Conservation (phyloP, 371 early-diverging fungal genomes). For the Syncephalastrum racemosum region DNA sequence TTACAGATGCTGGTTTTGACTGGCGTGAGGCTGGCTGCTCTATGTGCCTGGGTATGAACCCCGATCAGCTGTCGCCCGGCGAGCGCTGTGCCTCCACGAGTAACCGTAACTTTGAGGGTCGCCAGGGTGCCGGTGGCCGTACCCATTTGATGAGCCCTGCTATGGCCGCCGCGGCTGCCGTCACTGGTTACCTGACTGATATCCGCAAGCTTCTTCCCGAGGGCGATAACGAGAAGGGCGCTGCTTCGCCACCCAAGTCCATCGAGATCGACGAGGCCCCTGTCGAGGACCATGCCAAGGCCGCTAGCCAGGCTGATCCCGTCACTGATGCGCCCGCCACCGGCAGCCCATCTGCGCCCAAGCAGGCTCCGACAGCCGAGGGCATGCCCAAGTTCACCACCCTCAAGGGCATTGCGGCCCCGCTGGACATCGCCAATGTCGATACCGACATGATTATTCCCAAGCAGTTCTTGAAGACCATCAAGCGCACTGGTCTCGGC, state of each 20-base stretch:
- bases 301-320: slow-evolving; percentile 21
- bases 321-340: slow-evolving; percentile 23
- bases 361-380: slow-evolving; percentile 15
- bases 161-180: slow-evolving; percentile 52
- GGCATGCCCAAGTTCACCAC: slow-evolving; percentile 65
- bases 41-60: slow-evolving; percentile 78
- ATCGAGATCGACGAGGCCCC: slow-evolving; percentile 19
- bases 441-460: slow-evolving; percentile 78
- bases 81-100: slow-evolving; percentile 73
- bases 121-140: slow-evolving; percentile 68
- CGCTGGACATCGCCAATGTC: slow-evolving; percentile 61
- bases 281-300: slow-evolving; percentile 15
- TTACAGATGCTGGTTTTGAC: slow-evolving; percentile 70
- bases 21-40: slow-evolving; percentile 77
- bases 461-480: slow-evolving; percentile 75
- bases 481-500: slow-evolving; percentile 70
- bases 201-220: slow-evolving; percentile 35
- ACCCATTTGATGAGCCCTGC: slow-evolving; percentile 57
- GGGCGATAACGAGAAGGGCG: slow-evolving; percentile 14
- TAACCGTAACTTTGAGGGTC: slow-evolving; percentile 74
- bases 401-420: slow-evolving; percentile 59
- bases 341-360: slow-evolving; percentile 1
- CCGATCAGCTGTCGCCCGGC: slow-evolving; percentile 66
- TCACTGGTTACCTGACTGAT: slow-evolving; percentile 48
- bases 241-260: slow-evolving; percentile 17